phyloP scores from a whole-genome alignment of 148 eudicot species.

The Arctostaphylos glauca region DNA sequence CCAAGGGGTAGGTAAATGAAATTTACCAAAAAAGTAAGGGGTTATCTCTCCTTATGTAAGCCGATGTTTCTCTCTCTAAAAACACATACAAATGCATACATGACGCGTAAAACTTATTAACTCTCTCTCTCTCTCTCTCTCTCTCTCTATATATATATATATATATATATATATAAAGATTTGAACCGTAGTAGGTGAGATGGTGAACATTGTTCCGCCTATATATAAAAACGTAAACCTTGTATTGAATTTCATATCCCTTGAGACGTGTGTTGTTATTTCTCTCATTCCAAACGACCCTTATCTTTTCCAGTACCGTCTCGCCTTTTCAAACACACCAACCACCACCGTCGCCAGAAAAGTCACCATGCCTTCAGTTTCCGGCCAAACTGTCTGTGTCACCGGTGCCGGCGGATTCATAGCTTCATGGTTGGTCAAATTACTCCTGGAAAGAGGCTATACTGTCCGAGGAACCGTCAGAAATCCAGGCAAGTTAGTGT shows the following conservation, averaged over 20 bases:
- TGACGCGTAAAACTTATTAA: no score
- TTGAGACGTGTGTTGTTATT: neutral
- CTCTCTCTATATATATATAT: no score
- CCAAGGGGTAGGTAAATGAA: no score
- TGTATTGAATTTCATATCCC: neutral
- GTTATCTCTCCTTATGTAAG: no score
- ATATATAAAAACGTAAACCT: neutral
- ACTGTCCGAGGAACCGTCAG: slow-evolving; percentile 78
- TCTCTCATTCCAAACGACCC: neutral
- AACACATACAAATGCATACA: no score
- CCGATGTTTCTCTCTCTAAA: no score
- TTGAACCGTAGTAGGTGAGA: neutral
- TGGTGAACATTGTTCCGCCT: neutral
- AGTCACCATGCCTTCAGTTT: slow-evolving; percentile 29
- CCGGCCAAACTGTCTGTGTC: slow-evolving; percentile 63
- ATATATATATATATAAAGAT: no score
- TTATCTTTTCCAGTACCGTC: neutral
- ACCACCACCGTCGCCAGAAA: neutral
- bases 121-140: neutral
- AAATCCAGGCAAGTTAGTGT: slow-evolving; percentile 59
- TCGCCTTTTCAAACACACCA: neutral
- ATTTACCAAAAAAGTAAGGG: no score
- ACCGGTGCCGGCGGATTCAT: slow-evolving; percentile 97
- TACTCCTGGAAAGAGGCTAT: slow-evolving; percentile 74
- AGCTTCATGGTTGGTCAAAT: slow-evolving; percentile 88